phyloP scores from a whole-genome alignment of 1,139 yeast genomes.

The Maudiozyma humilis region DNA sequence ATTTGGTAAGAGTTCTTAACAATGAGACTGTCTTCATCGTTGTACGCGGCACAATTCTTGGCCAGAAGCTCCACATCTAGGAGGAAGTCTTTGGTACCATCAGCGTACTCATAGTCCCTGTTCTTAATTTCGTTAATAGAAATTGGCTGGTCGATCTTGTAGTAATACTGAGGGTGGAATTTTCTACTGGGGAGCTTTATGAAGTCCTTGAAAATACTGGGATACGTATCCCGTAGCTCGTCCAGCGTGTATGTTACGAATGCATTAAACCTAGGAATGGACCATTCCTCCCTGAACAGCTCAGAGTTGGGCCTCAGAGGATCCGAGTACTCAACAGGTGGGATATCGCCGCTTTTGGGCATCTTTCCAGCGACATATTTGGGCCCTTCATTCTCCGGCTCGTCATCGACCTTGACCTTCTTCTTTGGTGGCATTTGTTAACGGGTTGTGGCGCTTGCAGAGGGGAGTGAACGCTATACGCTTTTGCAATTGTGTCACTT shows the following conservation, averaged over 20 bases:
- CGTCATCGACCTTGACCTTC: slow-evolving; percentile 19
- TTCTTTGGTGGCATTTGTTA: slow-evolving; percentile 23
- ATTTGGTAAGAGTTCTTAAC: slow-evolving; percentile 46
- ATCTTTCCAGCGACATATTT: slow-evolving; percentile 29
- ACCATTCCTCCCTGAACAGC: slow-evolving; percentile 27
- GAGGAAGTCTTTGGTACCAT: slow-evolving; percentile 35
- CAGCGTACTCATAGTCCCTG: slow-evolving; percentile 35
- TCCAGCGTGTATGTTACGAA: slow-evolving; percentile 30
- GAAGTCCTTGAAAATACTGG: slow-evolving; percentile 46
- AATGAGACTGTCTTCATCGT: slow-evolving; percentile 54
- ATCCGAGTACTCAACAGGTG: slow-evolving; percentile 24
- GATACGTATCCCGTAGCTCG: slow-evolving; percentile 27
- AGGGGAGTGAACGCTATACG: too few species aligned
- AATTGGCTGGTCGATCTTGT: slow-evolving; percentile 55
- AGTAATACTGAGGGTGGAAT: slow-evolving; percentile 74
- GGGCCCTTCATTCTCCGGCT: slow-evolving; percentile 13
- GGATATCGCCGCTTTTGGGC: slow-evolving; percentile 21
- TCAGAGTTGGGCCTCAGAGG: slow-evolving; percentile 29
- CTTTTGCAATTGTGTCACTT: too few species aligned
- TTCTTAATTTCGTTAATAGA: slow-evolving; percentile 56
- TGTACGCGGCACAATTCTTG: slow-evolving; percentile 54
- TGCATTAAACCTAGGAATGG: slow-evolving; percentile 29
- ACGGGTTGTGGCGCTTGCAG: too few species aligned
- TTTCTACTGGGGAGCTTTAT: slow-evolving; percentile 64
- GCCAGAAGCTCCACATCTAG: slow-evolving; percentile 49